Evolutionary conservation across 2,329 filamentous ascomycete species (phyloP).

Genomic region (Fusarium incarnatum): DNA sequence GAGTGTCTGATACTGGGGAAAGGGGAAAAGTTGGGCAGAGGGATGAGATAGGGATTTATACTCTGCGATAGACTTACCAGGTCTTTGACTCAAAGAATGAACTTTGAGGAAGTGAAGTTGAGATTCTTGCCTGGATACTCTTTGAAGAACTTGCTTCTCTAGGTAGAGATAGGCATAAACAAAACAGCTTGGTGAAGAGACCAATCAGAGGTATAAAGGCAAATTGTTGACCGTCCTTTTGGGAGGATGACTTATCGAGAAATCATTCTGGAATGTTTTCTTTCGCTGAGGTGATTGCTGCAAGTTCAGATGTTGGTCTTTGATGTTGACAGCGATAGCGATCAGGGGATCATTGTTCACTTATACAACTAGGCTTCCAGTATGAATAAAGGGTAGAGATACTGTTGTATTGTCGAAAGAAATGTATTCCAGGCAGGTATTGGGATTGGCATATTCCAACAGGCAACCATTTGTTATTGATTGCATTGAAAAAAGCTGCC

Average conservation of each 20-base stretch:
- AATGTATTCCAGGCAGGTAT: too few relatives aligned
- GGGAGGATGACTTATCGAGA: not conserved
- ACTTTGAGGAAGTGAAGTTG: constrained; percentile 1
- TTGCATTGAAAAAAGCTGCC: not conserved
- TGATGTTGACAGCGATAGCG: too few relatives aligned
- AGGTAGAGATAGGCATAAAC: not conserved
- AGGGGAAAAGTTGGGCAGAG: not conserved
- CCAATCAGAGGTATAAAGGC: not conserved
- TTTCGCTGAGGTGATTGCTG: not conserved
- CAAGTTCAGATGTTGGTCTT: not conserved
- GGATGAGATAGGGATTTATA: not conserved
- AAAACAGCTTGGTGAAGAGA: constrained; percentile 16
- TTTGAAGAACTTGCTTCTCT: not conserved
- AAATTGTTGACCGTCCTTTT: not conserved
- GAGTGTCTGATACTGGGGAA: not conserved
- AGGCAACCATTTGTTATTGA: not conserved
- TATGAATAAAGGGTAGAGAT: too few relatives aligned
- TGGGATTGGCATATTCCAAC: not conserved
- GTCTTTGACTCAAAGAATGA: not conserved
- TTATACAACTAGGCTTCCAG: not conserved
- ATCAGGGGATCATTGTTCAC: too few relatives aligned
- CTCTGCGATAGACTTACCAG: not conserved
- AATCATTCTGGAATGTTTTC: not conserved
- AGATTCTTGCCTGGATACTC: not conserved
- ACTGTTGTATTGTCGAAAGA: rapidly evolving